These are phyloP conservation scores for Mortierella sp. DNA, from an alignment of 371 early-diverging fungal species.

Conservation along the genomic window DNA sequence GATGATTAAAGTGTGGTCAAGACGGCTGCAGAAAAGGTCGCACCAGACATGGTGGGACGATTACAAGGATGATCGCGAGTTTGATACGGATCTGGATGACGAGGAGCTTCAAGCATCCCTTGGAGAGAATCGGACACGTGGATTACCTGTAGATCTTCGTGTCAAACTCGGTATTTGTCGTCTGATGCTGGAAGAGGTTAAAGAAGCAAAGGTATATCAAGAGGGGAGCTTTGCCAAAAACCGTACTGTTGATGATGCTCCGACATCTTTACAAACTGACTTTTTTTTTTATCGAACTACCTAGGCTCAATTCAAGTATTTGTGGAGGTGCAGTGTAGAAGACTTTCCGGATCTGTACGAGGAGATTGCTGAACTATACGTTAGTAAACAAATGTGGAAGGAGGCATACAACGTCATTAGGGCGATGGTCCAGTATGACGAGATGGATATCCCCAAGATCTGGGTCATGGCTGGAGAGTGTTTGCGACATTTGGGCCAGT, in stretches of 20 bases:
- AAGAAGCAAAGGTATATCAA: slow-evolving; percentile 71
- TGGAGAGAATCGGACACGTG: slow-evolving; percentile 43
- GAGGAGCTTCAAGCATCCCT: slow-evolving; percentile 56
- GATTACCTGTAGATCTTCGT: slow-evolving; percentile 86
- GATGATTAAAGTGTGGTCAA: slow-evolving; percentile 78
- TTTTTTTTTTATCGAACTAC: background rate
- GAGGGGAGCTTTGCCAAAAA: background rate
- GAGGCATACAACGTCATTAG: slow-evolving; percentile 75
- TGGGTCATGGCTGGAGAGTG: slow-evolving; percentile 63
- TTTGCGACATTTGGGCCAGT: slow-evolving; percentile 45
- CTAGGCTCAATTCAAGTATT: slow-evolving; percentile 76
- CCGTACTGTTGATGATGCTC: no score
- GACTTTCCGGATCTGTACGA: slow-evolving; percentile 84
- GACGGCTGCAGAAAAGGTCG: slow-evolving; percentile 77
- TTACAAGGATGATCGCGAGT: slow-evolving; percentile 70
- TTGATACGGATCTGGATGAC: slow-evolving; percentile 61
- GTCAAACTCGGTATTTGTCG: slow-evolving; percentile 89
- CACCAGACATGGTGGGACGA: slow-evolving; percentile 74
- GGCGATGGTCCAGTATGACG: slow-evolving; percentile 66
- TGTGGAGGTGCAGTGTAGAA: slow-evolving; percentile 65
- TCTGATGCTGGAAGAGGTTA: slow-evolving; percentile 75
- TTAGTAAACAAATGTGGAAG: slow-evolving; percentile 75
- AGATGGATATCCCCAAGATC: slow-evolving; percentile 61
- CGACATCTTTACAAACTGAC: background rate
- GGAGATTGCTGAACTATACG: slow-evolving; percentile 87